Conservation (phyloP, 2,329 filamentous ascomycete species). For the Pseudogymnoascus sp. region DNA sequence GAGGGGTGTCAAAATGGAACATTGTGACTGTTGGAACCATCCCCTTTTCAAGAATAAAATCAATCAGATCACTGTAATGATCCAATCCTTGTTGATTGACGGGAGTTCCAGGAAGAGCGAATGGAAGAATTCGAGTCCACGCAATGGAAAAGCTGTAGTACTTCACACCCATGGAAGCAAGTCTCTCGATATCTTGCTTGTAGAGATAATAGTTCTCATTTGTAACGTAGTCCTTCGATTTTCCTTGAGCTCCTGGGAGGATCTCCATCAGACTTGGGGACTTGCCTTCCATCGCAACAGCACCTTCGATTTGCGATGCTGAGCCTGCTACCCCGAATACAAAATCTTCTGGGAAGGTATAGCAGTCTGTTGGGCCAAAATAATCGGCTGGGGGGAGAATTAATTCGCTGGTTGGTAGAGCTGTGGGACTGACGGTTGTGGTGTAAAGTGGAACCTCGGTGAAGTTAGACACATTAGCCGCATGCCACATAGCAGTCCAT, state of each 20-base stretch:
- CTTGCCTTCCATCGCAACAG: constrained; percentile 36
- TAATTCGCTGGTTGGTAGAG: constrained; percentile 47
- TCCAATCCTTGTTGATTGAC: constrained; percentile 43
- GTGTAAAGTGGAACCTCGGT: constrained; percentile 31
- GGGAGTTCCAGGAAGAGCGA: constrained; percentile 41
- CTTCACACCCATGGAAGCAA: constrained; percentile 44
- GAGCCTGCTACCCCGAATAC: constrained; percentile 41
- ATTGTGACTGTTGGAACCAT: constrained; percentile 42
- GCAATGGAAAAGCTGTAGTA: constrained; percentile 46
- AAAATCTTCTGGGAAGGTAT: constrained; percentile 43
- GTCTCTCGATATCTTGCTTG: constrained; percentile 47
- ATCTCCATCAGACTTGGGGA: constrained; percentile 35
- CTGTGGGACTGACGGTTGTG: constrained; percentile 48
- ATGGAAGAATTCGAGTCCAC: constrained; percentile 46
- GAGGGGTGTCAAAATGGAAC: constrained; percentile 42
- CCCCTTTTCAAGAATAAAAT: constrained; percentile 41
- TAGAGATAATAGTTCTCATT: constrained; percentile 48
- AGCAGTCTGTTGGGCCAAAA: constrained; percentile 41
- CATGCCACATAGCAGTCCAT: constrained; percentile 33
- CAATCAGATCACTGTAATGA: constrained; percentile 47
- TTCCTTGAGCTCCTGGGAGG: constrained; percentile 6
- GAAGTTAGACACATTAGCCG: constrained; percentile 30
- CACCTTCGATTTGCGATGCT: constrained; percentile 40
- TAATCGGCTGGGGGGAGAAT: constrained; percentile 47
- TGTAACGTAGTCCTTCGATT: constrained; percentile 29